Evolutionary conservation across 1,284 basidiomycete species (phyloP).

Genomic region (Testicularia cyperi): DNA sequence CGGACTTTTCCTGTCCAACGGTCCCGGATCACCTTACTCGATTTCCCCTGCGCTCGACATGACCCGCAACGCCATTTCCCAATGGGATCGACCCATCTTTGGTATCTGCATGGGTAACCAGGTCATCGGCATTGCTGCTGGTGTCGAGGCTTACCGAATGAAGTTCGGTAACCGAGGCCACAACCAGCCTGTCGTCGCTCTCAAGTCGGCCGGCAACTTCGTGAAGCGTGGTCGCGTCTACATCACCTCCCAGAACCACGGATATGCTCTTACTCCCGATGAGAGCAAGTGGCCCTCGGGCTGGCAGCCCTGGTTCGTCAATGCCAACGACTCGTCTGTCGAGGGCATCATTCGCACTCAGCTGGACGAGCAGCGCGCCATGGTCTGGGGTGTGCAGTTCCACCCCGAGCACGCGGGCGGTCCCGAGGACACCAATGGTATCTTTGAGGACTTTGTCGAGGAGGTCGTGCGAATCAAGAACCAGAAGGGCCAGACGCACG

Average conservation of each 20-base stretch:
- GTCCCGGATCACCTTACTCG: slow-evolving; percentile 88
- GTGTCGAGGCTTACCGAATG: slow-evolving; percentile 94
- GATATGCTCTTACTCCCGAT: slow-evolving; percentile 41
- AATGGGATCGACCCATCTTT: slow-evolving; percentile 92
- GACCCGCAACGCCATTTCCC: slow-evolving; percentile 71
- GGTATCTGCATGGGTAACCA: slow-evolving; percentile 89
- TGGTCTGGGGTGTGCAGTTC: slow-evolving; percentile 59
- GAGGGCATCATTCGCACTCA: slow-evolving; percentile 55
- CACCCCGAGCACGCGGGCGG: slow-evolving; percentile 59
- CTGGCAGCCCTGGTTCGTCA: slow-evolving; percentile 59
- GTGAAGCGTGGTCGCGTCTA: slow-evolving; percentile 95
- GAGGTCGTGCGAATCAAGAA: slow-evolving; percentile 50
- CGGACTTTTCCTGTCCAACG: slow-evolving; percentile 94
- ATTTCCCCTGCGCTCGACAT: slow-evolving; percentile 83
- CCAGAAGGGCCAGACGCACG: slow-evolving; percentile 16
- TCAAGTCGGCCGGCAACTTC: slow-evolving; percentile 77
- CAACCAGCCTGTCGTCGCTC: slow-evolving; percentile 94
- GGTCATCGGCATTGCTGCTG: slow-evolving; percentile 93
- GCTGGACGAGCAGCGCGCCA: slow-evolving; percentile 27
- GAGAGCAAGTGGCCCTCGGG: slow-evolving; percentile 56
- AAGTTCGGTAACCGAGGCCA: slow-evolving; percentile 98
- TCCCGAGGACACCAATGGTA: slow-evolving; percentile 56
- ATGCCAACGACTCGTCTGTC: slow-evolving; percentile 58
- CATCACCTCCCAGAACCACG: slow-evolving; percentile 75
- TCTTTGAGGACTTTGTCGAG: slow-evolving; percentile 58